Evolutionary conservation across 2,329 filamentous ascomycete genomes (phyloP).

Genomic region (Stylonectria norvegica): DNA sequence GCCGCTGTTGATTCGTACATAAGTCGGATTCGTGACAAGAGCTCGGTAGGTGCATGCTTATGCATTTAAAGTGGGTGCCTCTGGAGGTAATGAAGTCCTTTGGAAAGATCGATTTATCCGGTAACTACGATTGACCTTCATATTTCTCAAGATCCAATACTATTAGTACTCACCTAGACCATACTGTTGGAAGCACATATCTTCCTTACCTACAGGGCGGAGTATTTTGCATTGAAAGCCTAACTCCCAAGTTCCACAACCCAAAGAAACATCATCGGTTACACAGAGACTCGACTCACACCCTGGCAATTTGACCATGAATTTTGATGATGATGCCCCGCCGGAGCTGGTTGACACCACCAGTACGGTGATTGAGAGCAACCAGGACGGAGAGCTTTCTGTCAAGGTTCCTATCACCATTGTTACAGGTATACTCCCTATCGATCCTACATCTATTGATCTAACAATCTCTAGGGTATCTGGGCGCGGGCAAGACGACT

Average conservation of each 20-base stretch:
- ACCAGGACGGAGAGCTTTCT: conserved; percentile 47
- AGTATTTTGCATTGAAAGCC: too few relatives aligned
- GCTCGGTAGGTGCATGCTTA: conserved; percentile 24
- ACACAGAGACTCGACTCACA: too few relatives aligned
- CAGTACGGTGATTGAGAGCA: conserved; percentile 16
- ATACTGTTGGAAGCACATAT: too few relatives aligned
- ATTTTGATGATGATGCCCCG: conserved; percentile 64
- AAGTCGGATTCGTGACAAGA: conserved; percentile 4
- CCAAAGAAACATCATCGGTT: too few relatives aligned
- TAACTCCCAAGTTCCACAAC: too few relatives aligned
- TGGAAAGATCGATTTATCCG: too few relatives aligned
- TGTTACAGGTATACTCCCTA: conserved; percentile 61
- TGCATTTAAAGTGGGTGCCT: not conserved
- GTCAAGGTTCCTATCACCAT: conserved; percentile 80
- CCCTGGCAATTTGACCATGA: conserved; percentile 50
- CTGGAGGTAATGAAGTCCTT: conserved; percentile 1
- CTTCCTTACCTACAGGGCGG: too few relatives aligned
- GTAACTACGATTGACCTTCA: too few relatives aligned
- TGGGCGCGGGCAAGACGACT: conserved; percentile 94
- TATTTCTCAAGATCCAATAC: too few relatives aligned
- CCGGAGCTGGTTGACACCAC: conserved; percentile 58
- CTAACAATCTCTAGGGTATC: conserved; percentile 62
- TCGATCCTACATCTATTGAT: not conserved
- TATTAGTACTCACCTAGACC: too few relatives aligned
- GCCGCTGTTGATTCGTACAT: conserved; percentile 6